These are phyloP conservation scores for Inga laurina DNA, from an alignment of 306 rosid species.

Conservation along the genomic window DNA sequence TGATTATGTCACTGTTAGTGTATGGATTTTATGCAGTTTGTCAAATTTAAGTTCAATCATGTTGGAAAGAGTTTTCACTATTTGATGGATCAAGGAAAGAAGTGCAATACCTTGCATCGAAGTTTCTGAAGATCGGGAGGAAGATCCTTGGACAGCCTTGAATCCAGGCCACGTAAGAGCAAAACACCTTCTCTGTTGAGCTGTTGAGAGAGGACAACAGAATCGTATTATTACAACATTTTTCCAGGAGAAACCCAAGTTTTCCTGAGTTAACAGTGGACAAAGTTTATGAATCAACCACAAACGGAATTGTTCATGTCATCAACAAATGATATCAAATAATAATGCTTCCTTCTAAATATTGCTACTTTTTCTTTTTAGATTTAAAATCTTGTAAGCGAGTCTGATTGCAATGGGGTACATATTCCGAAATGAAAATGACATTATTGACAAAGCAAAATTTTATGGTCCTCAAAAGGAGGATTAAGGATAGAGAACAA, in stretches of 20 bases:
- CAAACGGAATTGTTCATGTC: neutral
- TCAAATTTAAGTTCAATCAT: neutral
- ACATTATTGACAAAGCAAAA: neutral
- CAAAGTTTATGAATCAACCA: neutral
- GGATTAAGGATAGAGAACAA: neutral
- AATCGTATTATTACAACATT: neutral
- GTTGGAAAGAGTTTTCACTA: neutral
- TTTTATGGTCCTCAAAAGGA: neutral
- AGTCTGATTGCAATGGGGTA: neutral
- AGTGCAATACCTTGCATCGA: conserved; percentile 78
- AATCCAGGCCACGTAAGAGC: conserved; percentile 88
- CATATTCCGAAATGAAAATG: neutral
- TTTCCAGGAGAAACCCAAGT: neutral
- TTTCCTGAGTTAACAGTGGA: neutral
- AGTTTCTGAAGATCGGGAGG: conserved; percentile 97
- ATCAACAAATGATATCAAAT: neutral
- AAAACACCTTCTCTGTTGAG: conserved; percentile 89
- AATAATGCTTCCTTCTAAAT: too few relatives aligned
- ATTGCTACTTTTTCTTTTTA: too few relatives aligned
- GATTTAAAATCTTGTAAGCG: too few relatives aligned
- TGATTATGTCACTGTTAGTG: neutral
- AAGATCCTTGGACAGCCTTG: conserved; percentile 90
- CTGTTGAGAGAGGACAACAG: conserved; percentile 42
- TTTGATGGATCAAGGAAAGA: neutral
- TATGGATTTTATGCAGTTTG: neutral